These are phyloP conservation scores for Ganoderma lucidum DNA, from an alignment of 1,284 basidiomycete genomes.

Conservation along the genomic window DNA sequence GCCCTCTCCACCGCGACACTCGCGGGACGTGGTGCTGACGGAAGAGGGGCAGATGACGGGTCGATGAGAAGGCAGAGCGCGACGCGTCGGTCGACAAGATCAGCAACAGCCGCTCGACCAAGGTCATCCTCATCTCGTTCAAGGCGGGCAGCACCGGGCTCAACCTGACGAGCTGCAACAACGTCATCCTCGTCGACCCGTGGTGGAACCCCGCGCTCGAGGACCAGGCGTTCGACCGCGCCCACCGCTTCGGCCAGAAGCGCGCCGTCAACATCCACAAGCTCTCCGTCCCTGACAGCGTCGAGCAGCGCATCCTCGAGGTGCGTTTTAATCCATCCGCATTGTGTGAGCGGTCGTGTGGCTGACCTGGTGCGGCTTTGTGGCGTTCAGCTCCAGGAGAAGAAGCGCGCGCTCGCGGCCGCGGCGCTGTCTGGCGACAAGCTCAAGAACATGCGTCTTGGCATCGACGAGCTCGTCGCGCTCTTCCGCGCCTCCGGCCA, in stretches of 20 bases:
- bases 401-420: constrained; percentile 85
- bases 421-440: constrained; percentile 92
- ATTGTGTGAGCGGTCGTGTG: neutral
- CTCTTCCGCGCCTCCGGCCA: constrained; percentile 70
- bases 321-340: constrained; percentile 42
- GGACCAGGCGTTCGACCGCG: constrained; percentile 85
- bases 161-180: constrained; percentile 94
- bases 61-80: constrained; percentile 82
- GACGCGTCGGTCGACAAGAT: constrained; percentile 81
- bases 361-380: constrained; percentile 20
- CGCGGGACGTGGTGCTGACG: neutral
- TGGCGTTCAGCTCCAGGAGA: constrained; percentile 73
- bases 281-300: constrained; percentile 87
- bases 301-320: constrained; percentile 88
- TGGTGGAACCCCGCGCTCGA: constrained; percentile 97
- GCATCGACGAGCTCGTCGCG: constrained; percentile 84
- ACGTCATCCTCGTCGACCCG: constrained; percentile 91
- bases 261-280: constrained; percentile 93
- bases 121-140: constrained; percentile 94
- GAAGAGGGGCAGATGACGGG: constrained; percentile 77
- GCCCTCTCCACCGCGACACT: neutral
- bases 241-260: constrained; percentile 72
- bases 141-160: constrained; percentile 95
- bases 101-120: constrained; percentile 61
- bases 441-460: constrained; percentile 86